These are phyloP conservation scores for Chenopodium album DNA, from an alignment of 148 eudicot genomes.

Conservation along the genomic window DNA sequence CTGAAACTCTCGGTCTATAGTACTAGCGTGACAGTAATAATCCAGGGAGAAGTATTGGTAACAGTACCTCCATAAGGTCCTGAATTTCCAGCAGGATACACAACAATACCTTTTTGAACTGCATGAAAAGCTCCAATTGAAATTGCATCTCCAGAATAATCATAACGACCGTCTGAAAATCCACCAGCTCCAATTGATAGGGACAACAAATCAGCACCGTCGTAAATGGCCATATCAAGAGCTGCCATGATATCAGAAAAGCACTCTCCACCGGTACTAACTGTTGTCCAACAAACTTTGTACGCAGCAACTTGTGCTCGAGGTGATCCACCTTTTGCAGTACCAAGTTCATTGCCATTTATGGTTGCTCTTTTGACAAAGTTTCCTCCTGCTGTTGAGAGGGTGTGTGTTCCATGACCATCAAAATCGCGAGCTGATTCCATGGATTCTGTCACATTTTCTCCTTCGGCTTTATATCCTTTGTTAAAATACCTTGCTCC, in stretches of 20 bases:
- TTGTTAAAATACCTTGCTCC: constrained; percentile 59
- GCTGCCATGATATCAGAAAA: constrained; percentile 44
- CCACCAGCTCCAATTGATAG: constrained; percentile 43
- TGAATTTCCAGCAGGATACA: constrained; percentile 56
- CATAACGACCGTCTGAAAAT: background rate
- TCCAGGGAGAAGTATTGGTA: constrained; percentile 60
- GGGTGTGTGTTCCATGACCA: constrained; percentile 67
- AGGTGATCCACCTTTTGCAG: constrained; percentile 69
- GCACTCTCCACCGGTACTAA: constrained; percentile 30
- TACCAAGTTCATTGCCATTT: constrained; percentile 38
- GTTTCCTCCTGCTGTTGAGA: constrained; percentile 63
- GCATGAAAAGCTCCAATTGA: constrained; percentile 63
- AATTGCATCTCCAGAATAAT: constrained; percentile 31
- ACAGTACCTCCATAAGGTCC: constrained; percentile 42
- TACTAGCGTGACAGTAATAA: constrained; percentile 61
- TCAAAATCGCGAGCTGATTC: constrained; percentile 42
- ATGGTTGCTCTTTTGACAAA: constrained; percentile 48
- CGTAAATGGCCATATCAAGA: constrained; percentile 50
- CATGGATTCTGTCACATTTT: constrained; percentile 2
- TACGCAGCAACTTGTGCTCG: constrained; percentile 61
- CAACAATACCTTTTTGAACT: constrained; percentile 39
- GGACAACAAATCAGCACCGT: constrained; percentile 57
- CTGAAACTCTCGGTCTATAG: constrained; percentile 42
- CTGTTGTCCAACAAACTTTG: constrained; percentile 55
- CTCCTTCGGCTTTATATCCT: constrained; percentile 22